These are phyloP conservation scores for Boletus barrowsii DNA, from an alignment of 768 basidiomycete genomes.

Conservation along the genomic window DNA sequence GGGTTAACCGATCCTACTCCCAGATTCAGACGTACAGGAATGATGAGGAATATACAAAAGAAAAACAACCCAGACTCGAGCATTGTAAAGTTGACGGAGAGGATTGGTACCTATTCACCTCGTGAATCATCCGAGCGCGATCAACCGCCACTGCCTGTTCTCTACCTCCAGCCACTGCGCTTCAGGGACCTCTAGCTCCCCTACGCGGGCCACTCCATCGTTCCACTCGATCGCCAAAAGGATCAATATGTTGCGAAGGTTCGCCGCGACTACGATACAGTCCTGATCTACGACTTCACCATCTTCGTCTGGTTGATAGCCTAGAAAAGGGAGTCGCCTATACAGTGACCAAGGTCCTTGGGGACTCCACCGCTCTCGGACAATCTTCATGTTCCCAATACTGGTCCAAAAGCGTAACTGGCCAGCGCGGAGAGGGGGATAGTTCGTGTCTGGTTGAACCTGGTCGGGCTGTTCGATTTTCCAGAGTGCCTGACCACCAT, in stretches of 20 bases:
- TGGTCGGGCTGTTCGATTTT: neutral
- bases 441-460: neutral
- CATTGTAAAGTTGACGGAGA: too few species aligned
- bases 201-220: slow-evolving; percentile 10
- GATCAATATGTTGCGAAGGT: neutral
- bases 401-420: slow-evolving; percentile 18
- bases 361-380: too few species aligned
- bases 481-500: neutral
- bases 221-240: slow-evolving; percentile 16
- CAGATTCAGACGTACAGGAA: too few species aligned
- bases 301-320: neutral
- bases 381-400: neutral
- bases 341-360: too few species aligned
- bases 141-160: too few species aligned
- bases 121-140: too few species aligned
- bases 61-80: too few species aligned
- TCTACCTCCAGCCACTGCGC: too few species aligned
- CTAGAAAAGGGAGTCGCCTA: neutral
- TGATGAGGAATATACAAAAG: too few species aligned
- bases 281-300: neutral
- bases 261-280: slow-evolving; percentile 12
- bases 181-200: too few species aligned
- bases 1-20: too few species aligned
- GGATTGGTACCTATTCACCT: too few species aligned
- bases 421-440: neutral